Evolutionary conservation across 352 stramenopile species (phyloP), one percentile per base, ranked within the genome.

Genomic region (Phytophthora nicotianae): DNA sequence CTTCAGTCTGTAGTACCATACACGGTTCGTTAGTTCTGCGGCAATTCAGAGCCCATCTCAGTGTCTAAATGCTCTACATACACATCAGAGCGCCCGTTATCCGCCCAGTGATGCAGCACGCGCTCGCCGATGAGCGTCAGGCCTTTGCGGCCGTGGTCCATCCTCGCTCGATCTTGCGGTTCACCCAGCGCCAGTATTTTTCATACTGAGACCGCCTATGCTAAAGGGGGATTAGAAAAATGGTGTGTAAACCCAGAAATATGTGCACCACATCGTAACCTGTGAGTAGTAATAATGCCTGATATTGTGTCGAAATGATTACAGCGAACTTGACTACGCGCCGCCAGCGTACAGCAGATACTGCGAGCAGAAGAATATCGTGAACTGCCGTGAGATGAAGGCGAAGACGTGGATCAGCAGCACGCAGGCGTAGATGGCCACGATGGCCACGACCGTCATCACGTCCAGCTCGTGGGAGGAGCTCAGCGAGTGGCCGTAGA

Each of bases 301-400:
- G 9, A 19, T 29, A 16, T 49, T 32, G 19, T 49, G 17, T 26
- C 8, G 13, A 6, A 26, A 26, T 26, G 10, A 17, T n/a, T n/a
- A n/a, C n/a, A n/a, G n/a, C n/a, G n/a, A n/a, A n/a, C n/a, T n/a
- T n/a, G n/a, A n/a, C 24, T 29, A 29, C 7, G 24, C 29, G 9
- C 29, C 29, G 29, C 29, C 43, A 38, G 50, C 59, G 60, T 89
- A 86, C 5, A 86, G 65, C 46, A 90, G 47, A 59, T 88, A 78
- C 33, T 91, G 74, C 42, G 78, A 75, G 70, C 82, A 91, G 67
- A 89, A 91, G 72, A 81, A 91, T 41, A 89, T 65, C 23, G 80
- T 84, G 42, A 86, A 70, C 55, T 88, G 77, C 50, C 78, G 74
- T 43, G 78, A 80, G 55, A 89, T 77, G 62, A 74, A 75, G 24